Conservation (phyloP, 1,284 basidiomycete species). For the Xerocomus nothofagi region DNA sequence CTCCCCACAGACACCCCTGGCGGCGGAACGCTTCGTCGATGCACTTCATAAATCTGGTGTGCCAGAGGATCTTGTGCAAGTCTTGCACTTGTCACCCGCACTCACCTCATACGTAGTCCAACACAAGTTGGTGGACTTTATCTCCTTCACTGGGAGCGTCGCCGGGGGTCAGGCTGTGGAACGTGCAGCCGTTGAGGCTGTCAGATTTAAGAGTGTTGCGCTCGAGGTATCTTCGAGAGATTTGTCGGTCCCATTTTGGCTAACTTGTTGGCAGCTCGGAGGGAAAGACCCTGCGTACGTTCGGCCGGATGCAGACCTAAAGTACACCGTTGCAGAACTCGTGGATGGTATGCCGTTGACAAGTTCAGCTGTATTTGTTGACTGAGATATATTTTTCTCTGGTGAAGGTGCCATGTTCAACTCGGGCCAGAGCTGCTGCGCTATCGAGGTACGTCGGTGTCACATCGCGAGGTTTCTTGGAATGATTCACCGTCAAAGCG, state of each 20-base stretch:
- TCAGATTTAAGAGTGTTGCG: constrained; percentile 78
- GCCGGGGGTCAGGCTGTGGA: constrained; percentile 64
- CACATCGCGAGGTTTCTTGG: background rate
- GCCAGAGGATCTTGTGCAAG: constrained; percentile 74
- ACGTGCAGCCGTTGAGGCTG: constrained; percentile 55
- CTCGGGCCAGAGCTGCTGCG: constrained; percentile 91
- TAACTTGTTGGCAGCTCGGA: constrained; percentile 65
- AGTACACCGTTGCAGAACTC: constrained; percentile 81
- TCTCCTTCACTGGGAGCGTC: constrained; percentile 91
- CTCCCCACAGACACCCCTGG: constrained; percentile 90
- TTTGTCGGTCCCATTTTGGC: background rate
- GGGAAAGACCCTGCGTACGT: constrained; percentile 98
- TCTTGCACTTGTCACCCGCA: constrained; percentile 74
- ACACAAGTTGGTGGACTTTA: constrained; percentile 73
- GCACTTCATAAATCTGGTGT: constrained; percentile 76
- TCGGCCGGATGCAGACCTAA: constrained; percentile 79
- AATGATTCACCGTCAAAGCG: constrained; percentile 54
- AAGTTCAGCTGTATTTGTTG: background rate
- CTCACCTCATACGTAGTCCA: constrained; percentile 66
- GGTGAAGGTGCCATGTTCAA: constrained; percentile 85
- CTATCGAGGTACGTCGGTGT: constrained; percentile 60
- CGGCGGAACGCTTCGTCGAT: constrained; percentile 76
- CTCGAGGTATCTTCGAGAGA: constrained; percentile 54
- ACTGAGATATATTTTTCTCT: background rate
- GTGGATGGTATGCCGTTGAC: constrained; percentile 66